Evolutionary conservation across 768 basidiomycete genomes (phyloP).

Genomic region (Pleurotus cornucopiae): DNA sequence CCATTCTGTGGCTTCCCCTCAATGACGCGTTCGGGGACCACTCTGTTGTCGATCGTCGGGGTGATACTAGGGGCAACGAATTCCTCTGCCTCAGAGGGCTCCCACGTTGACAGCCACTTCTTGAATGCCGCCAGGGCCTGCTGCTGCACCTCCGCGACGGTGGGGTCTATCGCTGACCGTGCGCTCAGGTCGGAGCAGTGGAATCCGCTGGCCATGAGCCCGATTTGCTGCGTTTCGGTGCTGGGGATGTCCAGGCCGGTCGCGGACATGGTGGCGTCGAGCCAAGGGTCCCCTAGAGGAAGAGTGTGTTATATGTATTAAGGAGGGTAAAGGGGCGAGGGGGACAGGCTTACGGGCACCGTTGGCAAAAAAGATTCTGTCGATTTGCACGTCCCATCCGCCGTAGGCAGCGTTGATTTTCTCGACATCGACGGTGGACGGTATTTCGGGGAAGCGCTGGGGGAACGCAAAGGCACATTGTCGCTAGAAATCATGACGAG

Average conservation of each 20-base stretch:
- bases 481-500: constrained; percentile 31
- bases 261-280: constrained; percentile 62
- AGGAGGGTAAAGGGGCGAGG: no score
- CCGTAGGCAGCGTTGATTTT: constrained; percentile 46
- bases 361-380: constrained; percentile 65
- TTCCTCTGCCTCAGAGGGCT: constrained; percentile 12
- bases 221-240: constrained; percentile 53
- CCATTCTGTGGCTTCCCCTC: constrained; percentile 28
- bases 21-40: constrained; percentile 4
- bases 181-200: constrained; percentile 59
- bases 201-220: constrained; percentile 50
- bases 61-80: constrained; percentile 7
- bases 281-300: constrained; percentile 66
- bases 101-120: constrained; percentile 42
- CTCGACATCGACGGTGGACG: constrained; percentile 31
- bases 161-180: constrained; percentile 36
- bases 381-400: constrained; percentile 58
- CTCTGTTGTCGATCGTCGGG: constrained; percentile 12
- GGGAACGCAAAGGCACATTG: constrained; percentile 70
- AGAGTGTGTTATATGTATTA: no score
- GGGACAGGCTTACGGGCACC: constrained; percentile 47
- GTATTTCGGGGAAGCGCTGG: constrained; percentile 35
- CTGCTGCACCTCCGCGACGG: constrained; percentile 48
- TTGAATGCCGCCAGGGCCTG: constrained; percentile 49
- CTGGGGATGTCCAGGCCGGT: constrained; percentile 40